These are phyloP conservation scores for Hypoxylon lenormandii DNA, from an alignment of 495 filamentous ascomycete species.

Conservation along the genomic window DNA sequence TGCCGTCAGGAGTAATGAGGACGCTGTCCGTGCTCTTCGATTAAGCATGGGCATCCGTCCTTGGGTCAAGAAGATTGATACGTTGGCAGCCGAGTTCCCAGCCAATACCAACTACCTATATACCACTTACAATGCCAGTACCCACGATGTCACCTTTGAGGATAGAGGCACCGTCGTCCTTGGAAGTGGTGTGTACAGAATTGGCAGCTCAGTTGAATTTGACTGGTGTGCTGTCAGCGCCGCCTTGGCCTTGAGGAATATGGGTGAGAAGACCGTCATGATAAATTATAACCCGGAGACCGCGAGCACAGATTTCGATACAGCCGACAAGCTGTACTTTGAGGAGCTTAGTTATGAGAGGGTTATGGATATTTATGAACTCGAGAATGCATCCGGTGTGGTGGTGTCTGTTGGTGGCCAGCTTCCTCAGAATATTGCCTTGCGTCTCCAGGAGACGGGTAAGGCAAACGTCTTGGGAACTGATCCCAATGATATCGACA, in stretches of 20 bases:
- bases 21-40: slow-evolving; percentile 86
- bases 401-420: slow-evolving; percentile 96
- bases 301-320: slow-evolving; percentile 88
- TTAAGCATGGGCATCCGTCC: slow-evolving; percentile 86
- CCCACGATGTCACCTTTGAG: slow-evolving; percentile 94
- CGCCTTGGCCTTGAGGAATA: slow-evolving; percentile 81
- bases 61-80: slow-evolving; percentile 98
- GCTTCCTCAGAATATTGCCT: slow-evolving; percentile 95
- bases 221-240: slow-evolving; percentile 99
- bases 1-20: slow-evolving; percentile 85
- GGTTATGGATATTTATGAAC: slow-evolving; percentile 98
- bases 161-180: slow-evolving; percentile 91
- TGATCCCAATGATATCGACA: slow-evolving; percentile 92
- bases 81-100: slow-evolving; percentile 96
- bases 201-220: slow-evolving; percentile 97
- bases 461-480: slow-evolving; percentile 91
- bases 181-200: slow-evolving; percentile 94
- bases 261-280: slow-evolving; percentile 98
- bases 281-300: slow-evolving; percentile 98
- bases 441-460: slow-evolving; percentile 91
- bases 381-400: slow-evolving; percentile 86
- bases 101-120: slow-evolving; percentile 97
- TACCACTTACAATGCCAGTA: slow-evolving; percentile 97
- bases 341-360: slow-evolving; percentile 97
- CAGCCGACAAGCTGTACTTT: slow-evolving; percentile 95